phyloP scores from a whole-genome alignment of 2,329 filamentous ascomycete genomes.

The Nemania serpens region DNA sequence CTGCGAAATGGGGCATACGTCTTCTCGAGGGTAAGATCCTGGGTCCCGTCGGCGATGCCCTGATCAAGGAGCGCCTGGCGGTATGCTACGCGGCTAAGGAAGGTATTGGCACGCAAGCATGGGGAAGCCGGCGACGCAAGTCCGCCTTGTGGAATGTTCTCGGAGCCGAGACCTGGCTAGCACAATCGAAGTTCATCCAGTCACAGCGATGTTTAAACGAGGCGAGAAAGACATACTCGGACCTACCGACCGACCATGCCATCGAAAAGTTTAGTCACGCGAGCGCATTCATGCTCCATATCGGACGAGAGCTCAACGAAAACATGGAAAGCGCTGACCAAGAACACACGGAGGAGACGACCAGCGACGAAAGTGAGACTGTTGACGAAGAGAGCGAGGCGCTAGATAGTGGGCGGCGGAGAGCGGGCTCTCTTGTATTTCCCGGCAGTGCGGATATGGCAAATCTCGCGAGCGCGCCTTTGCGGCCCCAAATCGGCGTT shows the following conservation, averaged over 20 bases:
- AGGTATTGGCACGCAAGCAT: conserved; percentile 66
- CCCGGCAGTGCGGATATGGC: no score
- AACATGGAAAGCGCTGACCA: conserved; percentile 48
- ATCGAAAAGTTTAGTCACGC: conserved; percentile 57
- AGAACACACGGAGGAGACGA: conserved; percentile 22
- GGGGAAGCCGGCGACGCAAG: conserved; percentile 78
- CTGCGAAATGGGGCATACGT: conserved; percentile 80
- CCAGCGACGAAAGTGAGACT: conserved; percentile 44
- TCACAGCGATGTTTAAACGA: conserved; percentile 78
- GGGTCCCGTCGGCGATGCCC: conserved; percentile 75
- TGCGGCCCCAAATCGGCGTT: no score
- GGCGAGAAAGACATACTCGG: conserved; percentile 61
- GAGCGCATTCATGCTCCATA: conserved; percentile 55
- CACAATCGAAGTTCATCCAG: conserved; percentile 75
- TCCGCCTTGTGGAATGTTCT: conserved; percentile 88
- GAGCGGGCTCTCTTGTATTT: no score
- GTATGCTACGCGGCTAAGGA: conserved; percentile 79
- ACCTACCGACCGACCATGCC: conserved; percentile 55
- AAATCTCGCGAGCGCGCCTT: no score
- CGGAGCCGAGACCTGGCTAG: conserved; percentile 82
- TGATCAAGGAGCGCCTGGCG: conserved; percentile 84
- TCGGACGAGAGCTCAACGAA: conserved; percentile 56
- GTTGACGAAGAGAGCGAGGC: conserved; percentile 54
- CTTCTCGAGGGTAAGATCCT: conserved; percentile 79
- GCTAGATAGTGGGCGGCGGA: no score